Percentiles rank a stretch among this genome's conserved stretches.
Evolutionary conservation across 2,329 filamentous ascomycete species (phyloP).

Genomic region (Penicillium digitatum): DNA sequence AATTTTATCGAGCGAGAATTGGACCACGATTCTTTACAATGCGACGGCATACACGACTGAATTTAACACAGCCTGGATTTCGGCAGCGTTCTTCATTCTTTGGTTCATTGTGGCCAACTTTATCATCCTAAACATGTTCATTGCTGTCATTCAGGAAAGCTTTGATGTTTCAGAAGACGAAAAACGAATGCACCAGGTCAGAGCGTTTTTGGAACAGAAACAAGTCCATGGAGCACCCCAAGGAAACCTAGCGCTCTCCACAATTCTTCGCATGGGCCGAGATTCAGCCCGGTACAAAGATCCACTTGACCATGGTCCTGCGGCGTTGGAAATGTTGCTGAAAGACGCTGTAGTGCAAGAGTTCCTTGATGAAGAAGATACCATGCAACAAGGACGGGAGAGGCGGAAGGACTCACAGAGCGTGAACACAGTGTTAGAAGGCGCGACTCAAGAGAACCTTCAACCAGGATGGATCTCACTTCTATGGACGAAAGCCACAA

Average conservation of each 20-base stretch:
- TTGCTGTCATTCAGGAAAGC: constrained; percentile 99
- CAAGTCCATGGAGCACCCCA: constrained; percentile 66
- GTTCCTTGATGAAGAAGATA: constrained; percentile 74
- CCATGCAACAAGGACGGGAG: constrained; percentile 8
- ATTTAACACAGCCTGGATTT: constrained; percentile 82
- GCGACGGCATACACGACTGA: constrained; percentile 65
- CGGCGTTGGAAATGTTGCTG: constrained; percentile 90
- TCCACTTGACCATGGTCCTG: constrained; percentile 84
- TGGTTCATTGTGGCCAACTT: constrained; percentile 97
- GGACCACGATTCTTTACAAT: constrained; percentile 82
- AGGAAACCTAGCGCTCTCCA: constrained; percentile 63
- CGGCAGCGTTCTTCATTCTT: constrained; percentile 80
- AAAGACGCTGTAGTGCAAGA: constrained; percentile 94
- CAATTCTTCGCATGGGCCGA: constrained; percentile 59
- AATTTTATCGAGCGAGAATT: constrained; percentile 91
- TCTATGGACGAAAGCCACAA: constrained; percentile 59
- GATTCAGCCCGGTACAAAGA: constrained; percentile 64
- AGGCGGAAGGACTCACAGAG: constrained; percentile 27
- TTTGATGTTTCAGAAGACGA: constrained; percentile 98
- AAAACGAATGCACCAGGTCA: constrained; percentile 93
- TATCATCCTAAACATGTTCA: constrained; percentile 99
- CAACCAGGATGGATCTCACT: constrained; percentile 58
- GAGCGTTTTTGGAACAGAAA: constrained; percentile 86
- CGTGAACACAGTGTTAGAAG: constrained; percentile 29
- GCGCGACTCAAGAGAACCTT: constrained; percentile 41